A percentile compares a stretch with the other conserved stretches of the same genome.
These are phyloP conservation scores for Backusella circina DNA, from an alignment of 192 early-diverging fungal genomes.

Conservation along the genomic window DNA sequence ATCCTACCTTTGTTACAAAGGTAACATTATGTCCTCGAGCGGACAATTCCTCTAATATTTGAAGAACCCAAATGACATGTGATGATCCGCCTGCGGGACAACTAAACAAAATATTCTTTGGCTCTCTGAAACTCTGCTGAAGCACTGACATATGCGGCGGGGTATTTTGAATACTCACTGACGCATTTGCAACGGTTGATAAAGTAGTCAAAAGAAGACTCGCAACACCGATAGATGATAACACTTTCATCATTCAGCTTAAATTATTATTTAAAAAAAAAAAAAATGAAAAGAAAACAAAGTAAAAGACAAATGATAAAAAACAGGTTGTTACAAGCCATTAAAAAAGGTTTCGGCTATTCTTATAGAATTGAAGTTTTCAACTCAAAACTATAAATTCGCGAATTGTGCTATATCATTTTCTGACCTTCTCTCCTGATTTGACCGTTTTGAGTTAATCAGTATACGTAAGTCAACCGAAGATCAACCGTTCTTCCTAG, in stretches of 20 bases:
- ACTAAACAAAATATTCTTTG: slow-evolving; percentile 16
- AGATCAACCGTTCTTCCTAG: neutral
- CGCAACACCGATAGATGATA: neutral
- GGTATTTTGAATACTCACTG: neutral
- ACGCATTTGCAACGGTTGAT: neutral
- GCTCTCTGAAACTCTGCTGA: neutral
- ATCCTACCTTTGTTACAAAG: slow-evolving; percentile 9
- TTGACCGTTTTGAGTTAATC: neutral
- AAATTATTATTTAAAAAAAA: neutral
- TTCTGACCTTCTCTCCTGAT: neutral
- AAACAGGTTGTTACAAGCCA: neutral
- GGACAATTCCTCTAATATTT: slow-evolving; percentile 12
- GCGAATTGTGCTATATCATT: neutral
- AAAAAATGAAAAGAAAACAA: neutral
- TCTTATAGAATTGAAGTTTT: neutral
- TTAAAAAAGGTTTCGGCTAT: neutral
- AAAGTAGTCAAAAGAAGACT: neutral
- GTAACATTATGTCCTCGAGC: slow-evolving; percentile 18
- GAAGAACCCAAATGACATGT: slow-evolving; percentile 20
- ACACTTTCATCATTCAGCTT: neutral
- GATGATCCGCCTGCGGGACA: slow-evolving; percentile 13
- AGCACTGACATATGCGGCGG: neutral
- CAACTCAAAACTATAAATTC: neutral
- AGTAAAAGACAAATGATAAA: too few species aligned
- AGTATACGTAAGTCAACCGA: neutral